These are phyloP conservation scores for Phaeosphaeriaceae sp. DNA, from an alignment of 2,329 filamentous ascomycete species.

Conservation along the genomic window DNA sequence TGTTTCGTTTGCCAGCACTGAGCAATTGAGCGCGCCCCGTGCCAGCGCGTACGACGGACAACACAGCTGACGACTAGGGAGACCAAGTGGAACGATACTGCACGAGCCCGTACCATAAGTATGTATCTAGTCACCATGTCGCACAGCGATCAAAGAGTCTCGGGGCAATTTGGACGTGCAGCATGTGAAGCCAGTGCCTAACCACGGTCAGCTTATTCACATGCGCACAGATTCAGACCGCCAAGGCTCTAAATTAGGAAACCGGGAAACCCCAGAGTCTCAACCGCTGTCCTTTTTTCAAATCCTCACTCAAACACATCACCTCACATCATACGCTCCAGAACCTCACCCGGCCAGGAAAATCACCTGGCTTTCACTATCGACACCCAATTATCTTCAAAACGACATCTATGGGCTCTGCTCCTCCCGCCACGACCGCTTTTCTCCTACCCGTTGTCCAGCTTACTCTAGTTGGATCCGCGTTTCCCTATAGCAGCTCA, in stretches of 20 bases:
- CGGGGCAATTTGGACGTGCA: constrained; percentile 12
- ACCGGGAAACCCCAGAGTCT: constrained; percentile 23
- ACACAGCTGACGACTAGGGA: neutral
- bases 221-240: constrained; percentile 22
- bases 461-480: constrained; percentile 44
- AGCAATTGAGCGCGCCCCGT: neutral
- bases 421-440: constrained; percentile 42
- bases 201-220: constrained; percentile 29
- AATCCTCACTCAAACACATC: constrained; percentile 24
- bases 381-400: constrained; percentile 25
- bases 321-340: constrained; percentile 17
- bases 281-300: constrained; percentile 25
- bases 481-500: constrained; percentile 42
- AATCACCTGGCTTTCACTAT: constrained; percentile 37
- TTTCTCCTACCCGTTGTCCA: constrained; percentile 36
- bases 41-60: neutral
- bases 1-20: neutral
- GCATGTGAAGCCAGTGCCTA: constrained; percentile 19
- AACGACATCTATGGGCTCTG: constrained; percentile 55
- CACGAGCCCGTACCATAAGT: neutral
- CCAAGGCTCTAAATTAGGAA: constrained; percentile 33
- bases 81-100: neutral
- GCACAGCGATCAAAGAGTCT: constrained; percentile 2
- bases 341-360: constrained; percentile 32
- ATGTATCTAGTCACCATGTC: neutral